Percentiles rank a stretch among this genome's conserved stretches.
These are phyloP conservation scores for Fusarium fujikuroi DNA, from an alignment of 2,329 filamentous ascomycete genomes.

Conservation along the genomic window DNA sequence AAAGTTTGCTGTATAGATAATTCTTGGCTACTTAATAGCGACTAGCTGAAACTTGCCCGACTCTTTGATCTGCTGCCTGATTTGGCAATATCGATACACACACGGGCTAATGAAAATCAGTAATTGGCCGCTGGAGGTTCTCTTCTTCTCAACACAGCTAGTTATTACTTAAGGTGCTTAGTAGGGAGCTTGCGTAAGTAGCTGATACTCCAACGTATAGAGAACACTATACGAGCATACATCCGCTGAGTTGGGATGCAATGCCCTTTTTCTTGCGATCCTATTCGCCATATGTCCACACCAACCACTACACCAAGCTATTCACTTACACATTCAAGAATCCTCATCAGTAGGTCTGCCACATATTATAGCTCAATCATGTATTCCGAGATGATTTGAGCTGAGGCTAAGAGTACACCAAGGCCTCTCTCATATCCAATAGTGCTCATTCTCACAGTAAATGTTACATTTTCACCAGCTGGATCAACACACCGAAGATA, in stretches of 20 bases:
- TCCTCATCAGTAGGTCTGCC: neutral
- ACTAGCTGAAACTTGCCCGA: neutral
- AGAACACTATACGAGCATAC: neutral
- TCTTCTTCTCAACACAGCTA: neutral
- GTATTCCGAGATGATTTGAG: neutral
- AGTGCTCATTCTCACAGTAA: neutral
- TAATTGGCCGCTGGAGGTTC: fast-evolving
- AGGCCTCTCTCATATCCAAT: neutral
- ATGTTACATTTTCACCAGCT: neutral
- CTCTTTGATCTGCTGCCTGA: neutral
- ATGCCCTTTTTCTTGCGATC: neutral
- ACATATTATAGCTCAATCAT: neutral
- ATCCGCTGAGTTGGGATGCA: neutral
- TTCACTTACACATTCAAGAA: neutral
- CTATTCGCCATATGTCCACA: neutral
- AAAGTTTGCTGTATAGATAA: neutral
- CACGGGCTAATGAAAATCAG: neutral
- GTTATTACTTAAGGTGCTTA: neutral
- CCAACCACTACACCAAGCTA: neutral
- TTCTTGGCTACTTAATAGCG: neutral
- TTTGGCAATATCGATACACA: fast-evolving
- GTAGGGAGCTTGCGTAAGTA: neutral
- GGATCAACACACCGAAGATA: neutral
- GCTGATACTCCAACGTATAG: neutral
- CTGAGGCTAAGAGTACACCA: neutral